These are phyloP conservation scores for Lojkania enalia DNA, from an alignment of 2,329 filamentous ascomycete species.

Conservation along the genomic window DNA sequence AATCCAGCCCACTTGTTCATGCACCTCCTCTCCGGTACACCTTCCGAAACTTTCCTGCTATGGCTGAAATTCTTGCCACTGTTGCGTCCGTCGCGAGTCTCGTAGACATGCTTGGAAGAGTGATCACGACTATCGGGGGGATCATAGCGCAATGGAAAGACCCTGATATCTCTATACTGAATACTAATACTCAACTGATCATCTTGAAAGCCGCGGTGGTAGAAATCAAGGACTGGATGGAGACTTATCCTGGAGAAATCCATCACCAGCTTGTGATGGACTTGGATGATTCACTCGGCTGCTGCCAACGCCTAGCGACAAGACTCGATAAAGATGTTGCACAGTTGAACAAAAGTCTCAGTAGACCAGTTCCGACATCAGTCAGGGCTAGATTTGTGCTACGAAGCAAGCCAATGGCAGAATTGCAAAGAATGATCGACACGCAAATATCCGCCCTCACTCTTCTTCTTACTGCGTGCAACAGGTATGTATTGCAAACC, in stretches of 20 bases:
- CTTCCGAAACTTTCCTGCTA: too few relatives aligned
- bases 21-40: too few relatives aligned
- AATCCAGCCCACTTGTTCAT: too few relatives aligned
- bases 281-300: neutral
- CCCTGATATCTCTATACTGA: neutral
- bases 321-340: neutral
- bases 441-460: conserved; percentile 18
- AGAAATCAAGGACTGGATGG: neutral
- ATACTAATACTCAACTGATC: neutral
- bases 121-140: neutral
- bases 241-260: neutral
- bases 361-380: too few relatives aligned
- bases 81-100: neutral
- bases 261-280: neutral
- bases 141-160: neutral
- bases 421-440: conserved; percentile 18
- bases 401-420: conserved; percentile 1
- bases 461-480: conserved; percentile 19
- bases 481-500: conserved; percentile 12
- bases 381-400: neutral
- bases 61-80: neutral
- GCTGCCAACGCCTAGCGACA: neutral
- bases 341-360: too few relatives aligned
- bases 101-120: neutral
- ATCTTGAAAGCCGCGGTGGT: neutral